A percentile compares a stretch with the other conserved stretches of the same genome.
Evolutionary conservation across 306 rosid genomes (phyloP).

Genomic region (Crotalaria pallida): DNA sequence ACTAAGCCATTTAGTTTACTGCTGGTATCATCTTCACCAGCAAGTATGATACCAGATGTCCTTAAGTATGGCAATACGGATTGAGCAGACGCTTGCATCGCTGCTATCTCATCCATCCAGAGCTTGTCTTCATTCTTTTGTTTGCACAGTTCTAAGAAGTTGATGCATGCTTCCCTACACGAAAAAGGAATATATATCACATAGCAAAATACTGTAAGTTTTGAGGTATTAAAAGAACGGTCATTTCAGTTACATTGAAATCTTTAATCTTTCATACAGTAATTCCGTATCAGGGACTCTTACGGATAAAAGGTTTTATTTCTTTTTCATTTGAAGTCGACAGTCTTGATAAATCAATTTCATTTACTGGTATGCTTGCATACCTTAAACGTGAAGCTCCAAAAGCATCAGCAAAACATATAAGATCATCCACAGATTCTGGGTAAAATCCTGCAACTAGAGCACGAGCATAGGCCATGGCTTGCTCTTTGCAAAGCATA

Average conservation of each 20-base stretch:
- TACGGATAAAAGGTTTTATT: neutral
- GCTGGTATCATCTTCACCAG: slow-evolving; percentile 72
- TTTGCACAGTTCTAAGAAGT: slow-evolving; percentile 80
- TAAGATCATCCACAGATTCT: slow-evolving; percentile 75
- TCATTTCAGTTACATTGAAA: neutral
- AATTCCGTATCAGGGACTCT: neutral
- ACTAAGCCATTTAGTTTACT: slow-evolving; percentile 44
- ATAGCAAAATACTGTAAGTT: slow-evolving; percentile 7
- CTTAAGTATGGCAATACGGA: slow-evolving; percentile 66
- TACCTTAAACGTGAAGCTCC: slow-evolving; percentile 98
- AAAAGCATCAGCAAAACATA: slow-evolving; percentile 82
- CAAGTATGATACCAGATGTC: slow-evolving; percentile 82
- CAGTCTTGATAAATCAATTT: slow-evolving; percentile 10
- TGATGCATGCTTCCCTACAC: slow-evolving; percentile 87
- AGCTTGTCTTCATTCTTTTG: slow-evolving; percentile 91
- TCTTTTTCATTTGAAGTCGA: neutral
- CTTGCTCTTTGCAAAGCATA: slow-evolving; percentile 90
- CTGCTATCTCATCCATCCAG: slow-evolving; percentile 95
- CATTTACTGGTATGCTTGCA: neutral
- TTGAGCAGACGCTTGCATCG: slow-evolving; percentile 80
- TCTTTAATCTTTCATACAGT: neutral
- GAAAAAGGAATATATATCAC: slow-evolving; percentile 8
- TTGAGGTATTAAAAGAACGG: neutral
- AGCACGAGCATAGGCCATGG: slow-evolving; percentile 99
- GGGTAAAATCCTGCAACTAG: slow-evolving; percentile 80